Evolutionary conservation across 2,329 filamentous ascomycete genomes (phyloP).

Genomic region (Fusarium sp.): DNA sequence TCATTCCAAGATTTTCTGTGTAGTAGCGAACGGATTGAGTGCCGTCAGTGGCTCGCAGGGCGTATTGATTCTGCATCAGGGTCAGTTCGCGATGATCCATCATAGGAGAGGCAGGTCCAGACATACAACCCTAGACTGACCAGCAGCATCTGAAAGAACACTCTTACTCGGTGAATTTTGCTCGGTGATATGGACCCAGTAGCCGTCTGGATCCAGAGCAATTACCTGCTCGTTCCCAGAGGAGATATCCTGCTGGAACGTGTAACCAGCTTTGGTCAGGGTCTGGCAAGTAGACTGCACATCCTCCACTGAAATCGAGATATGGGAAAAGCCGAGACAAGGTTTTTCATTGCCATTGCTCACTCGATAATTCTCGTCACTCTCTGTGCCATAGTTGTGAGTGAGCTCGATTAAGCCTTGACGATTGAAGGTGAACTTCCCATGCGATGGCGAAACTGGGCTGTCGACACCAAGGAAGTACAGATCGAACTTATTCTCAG

Average conservation of each 20-base stretch:
- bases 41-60: background rate
- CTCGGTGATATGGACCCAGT: background rate
- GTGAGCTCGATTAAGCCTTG: background rate
- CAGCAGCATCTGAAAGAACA: background rate
- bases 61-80: background rate
- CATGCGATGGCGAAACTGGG: background rate
- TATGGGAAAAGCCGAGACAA: background rate
- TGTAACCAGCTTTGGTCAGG: background rate
- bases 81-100: background rate
- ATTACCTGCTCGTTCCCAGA: background rate
- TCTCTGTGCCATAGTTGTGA: background rate
- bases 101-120: background rate
- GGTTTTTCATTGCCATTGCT: background rate
- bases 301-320: background rate
- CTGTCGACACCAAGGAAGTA: background rate
- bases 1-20: background rate
- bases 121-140: background rate
- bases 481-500: background rate
- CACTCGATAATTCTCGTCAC: background rate
- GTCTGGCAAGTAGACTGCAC: background rate
- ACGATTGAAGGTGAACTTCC: background rate
- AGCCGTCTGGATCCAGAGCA: background rate
- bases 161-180: fast-evolving
- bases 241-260: background rate
- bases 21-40: background rate